Percentiles rank a stretch among this genome's conserved stretches.
Evolutionary conservation across 805 yeast genomes (phyloP).

Genomic region (Candida glaebosa): DNA sequence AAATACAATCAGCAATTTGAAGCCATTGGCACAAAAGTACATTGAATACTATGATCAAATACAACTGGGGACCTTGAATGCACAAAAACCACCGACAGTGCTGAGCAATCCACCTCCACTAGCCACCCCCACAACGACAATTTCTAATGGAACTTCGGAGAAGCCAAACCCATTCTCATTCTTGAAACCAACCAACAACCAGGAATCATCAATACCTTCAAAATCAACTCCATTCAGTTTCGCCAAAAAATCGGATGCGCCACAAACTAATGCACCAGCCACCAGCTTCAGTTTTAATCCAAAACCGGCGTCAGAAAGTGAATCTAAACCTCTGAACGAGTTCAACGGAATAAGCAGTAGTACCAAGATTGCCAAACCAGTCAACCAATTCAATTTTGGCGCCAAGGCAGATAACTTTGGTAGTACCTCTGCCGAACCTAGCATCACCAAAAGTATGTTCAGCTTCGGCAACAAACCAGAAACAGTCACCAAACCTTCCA

Average conservation of each 20-base stretch:
- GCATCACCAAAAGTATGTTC: background rate
- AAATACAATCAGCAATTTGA: constrained; percentile 54
- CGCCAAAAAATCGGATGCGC: background rate
- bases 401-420: background rate
- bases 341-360: too few species aligned
- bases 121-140: background rate
- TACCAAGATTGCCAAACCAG: too few species aligned
- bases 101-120: background rate
- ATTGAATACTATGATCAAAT: constrained; percentile 42
- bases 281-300: background rate
- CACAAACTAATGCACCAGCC: background rate
- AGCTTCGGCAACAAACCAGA: background rate
- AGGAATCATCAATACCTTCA: background rate
- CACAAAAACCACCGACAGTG: background rate
- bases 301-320: background rate
- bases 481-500: background rate
- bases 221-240: background rate
- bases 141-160: background rate
- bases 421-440: background rate
- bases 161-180: constrained; percentile 6
- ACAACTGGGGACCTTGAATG: background rate
- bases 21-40: constrained; percentile 57
- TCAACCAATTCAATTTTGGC: background rate
- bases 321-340: background rate
- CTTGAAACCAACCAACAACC: background rate